Evolutionary conservation across 2,329 filamentous ascomycete genomes (phyloP).

Genomic region (Geosmithia flava): DNA sequence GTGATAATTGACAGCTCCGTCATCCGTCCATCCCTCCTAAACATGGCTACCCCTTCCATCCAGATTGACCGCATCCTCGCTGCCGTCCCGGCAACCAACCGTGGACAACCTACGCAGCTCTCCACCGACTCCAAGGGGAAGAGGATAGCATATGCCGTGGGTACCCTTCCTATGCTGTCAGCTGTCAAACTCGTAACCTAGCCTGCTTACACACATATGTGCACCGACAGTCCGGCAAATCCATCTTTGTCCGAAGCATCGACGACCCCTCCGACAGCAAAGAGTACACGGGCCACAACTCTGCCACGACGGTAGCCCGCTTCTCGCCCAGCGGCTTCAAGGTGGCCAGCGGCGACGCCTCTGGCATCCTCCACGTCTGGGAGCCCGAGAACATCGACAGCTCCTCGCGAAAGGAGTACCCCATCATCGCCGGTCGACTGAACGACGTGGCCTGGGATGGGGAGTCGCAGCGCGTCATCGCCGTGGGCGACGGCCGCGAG

Average conservation of each 20-base stretch:
- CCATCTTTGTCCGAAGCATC: constrained; percentile 89
- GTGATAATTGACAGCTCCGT: background rate
- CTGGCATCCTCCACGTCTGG: constrained; percentile 83
- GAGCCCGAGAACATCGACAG: constrained; percentile 74
- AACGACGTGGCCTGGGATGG: constrained; percentile 97
- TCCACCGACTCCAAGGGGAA: constrained; percentile 83
- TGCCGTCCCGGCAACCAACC: constrained; percentile 67
- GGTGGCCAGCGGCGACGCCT: constrained; percentile 79
- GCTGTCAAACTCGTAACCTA: no score
- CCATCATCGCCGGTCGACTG: constrained; percentile 87
- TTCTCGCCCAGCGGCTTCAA: constrained; percentile 95
- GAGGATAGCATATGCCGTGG: constrained; percentile 82
- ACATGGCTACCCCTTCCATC: constrained; percentile 32
- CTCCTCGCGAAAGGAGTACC: constrained; percentile 78
- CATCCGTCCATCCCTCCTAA: background rate
- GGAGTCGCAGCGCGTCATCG: constrained; percentile 91
- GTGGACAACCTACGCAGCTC: constrained; percentile 81
- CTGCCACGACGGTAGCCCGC: constrained; percentile 79
- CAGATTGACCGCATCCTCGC: constrained; percentile 63
- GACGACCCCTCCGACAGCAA: constrained; percentile 74
- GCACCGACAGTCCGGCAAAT: constrained; percentile 68
- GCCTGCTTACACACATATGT: no score
- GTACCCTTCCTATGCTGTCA: no score
- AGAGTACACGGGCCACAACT: constrained; percentile 87
- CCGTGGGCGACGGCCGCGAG: constrained; percentile 89